Conservation (phyloP, 371 early-diverging fungal species). For the Chytridium lagenaria region DNA sequence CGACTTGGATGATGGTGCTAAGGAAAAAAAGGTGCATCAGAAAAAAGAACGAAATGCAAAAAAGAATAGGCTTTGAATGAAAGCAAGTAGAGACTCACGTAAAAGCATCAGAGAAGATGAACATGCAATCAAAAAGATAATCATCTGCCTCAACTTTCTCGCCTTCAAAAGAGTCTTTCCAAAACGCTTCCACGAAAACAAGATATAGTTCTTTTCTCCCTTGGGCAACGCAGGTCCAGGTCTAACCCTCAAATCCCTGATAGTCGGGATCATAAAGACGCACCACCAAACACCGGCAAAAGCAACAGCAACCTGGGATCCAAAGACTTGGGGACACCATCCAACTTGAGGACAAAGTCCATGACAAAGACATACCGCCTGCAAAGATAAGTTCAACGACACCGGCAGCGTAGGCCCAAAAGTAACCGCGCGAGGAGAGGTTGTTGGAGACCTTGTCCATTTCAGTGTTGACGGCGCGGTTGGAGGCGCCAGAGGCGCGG, state of each 20-base stretch:
- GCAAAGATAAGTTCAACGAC: slow-evolving; percentile 54
- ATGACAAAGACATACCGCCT: slow-evolving; percentile 49
- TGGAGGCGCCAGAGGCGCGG: not conserved
- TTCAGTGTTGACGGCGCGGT: not conserved
- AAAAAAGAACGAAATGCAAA: not conserved
- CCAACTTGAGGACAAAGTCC: slow-evolving; percentile 1
- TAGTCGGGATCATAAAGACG: slow-evolving; percentile 38
- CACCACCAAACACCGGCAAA: slow-evolving; percentile 64
- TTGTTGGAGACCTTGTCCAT: slow-evolving; percentile 50
- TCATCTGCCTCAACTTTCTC: slow-evolving; percentile 39
- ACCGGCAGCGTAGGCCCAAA: slow-evolving; percentile 56
- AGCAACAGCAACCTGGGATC: slow-evolving; percentile 60
- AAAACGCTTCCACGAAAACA: slow-evolving; percentile 51
- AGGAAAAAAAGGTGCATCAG: not conserved
- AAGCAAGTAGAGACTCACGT: not conserved
- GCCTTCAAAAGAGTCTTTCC: no score
- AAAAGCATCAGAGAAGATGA: slow-evolving; percentile 49
- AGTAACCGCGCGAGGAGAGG: slow-evolving; percentile 58
- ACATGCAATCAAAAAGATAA: slow-evolving; percentile 51
- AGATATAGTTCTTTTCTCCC: slow-evolving; percentile 54
- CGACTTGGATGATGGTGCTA: slow-evolving; percentile 38
- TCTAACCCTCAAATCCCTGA: slow-evolving; percentile 47
- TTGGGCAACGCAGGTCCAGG: slow-evolving; percentile 64
- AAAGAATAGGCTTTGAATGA: no score
- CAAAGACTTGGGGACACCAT: slow-evolving; percentile 38